A percentile compares a stretch with the other conserved stretches of the same genome.
These are phyloP conservation scores for Calocybe gangraenosa DNA, from an alignment of 768 basidiomycete species.

Conservation along the genomic window DNA sequence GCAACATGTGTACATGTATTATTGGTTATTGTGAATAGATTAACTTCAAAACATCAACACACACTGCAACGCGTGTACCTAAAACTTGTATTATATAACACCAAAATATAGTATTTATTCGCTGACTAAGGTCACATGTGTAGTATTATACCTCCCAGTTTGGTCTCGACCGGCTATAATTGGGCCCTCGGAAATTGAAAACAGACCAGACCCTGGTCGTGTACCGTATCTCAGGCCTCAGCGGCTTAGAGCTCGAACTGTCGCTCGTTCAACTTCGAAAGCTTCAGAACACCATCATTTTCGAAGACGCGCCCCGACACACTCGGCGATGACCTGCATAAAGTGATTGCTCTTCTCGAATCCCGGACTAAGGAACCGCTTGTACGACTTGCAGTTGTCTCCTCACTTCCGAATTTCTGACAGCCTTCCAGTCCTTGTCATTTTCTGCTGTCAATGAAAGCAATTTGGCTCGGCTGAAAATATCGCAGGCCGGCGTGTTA, in stretches of 20 bases:
- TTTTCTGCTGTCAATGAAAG: conserved; percentile 9
- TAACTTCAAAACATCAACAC: too few species aligned
- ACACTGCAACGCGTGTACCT: too few species aligned
- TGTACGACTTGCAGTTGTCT: conserved; percentile 7
- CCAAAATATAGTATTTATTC: too few species aligned
- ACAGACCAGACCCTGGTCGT: too few species aligned
- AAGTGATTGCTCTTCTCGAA: conserved; percentile 1
- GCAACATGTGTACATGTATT: too few species aligned
- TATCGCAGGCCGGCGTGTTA: conserved; percentile 1
- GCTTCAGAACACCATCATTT: conserved; percentile 6
- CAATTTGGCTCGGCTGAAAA: conserved; percentile 4
- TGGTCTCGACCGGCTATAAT: too few species aligned
- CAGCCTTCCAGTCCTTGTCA: conserved; percentile 4
- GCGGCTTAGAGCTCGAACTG: conserved; percentile 6
- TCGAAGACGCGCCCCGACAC: conserved; percentile 4
- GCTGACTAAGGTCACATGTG: too few species aligned
- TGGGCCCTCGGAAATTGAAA: too few species aligned
- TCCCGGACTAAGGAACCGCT: conserved; percentile 3
- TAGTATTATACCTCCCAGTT: too few species aligned
- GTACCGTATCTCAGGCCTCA: conserved; percentile 6
- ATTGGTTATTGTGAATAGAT: too few species aligned
- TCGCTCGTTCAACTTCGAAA: conserved; percentile 5
- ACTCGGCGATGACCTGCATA: conserved; percentile 6
- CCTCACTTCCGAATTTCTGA: conserved; percentile 2
- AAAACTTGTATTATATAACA: too few species aligned